Evolutionary conservation across 2,329 filamentous ascomycete genomes (phyloP).

Genomic region (Diaporthe helianthi): DNA sequence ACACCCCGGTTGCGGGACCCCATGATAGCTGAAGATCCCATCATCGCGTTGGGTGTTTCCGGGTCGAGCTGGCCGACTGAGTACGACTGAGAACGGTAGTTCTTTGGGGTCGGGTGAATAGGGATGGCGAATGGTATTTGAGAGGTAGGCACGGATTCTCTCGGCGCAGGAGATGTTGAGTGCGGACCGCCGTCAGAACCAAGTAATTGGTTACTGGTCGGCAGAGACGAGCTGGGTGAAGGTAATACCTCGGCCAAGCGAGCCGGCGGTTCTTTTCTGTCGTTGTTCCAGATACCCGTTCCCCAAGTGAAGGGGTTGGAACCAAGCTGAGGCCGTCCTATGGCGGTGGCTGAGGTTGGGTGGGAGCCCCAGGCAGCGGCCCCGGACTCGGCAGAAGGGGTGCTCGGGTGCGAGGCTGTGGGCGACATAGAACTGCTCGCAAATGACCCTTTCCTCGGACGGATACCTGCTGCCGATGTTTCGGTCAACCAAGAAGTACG

Average conservation of each 20-base stretch:
- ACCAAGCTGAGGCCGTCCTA: slow-evolving; percentile 55
- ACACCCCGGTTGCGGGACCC: slow-evolving; percentile 58
- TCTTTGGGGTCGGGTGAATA: slow-evolving; percentile 88
- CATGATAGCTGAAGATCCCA: slow-evolving; percentile 57
- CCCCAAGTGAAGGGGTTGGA: slow-evolving; percentile 71
- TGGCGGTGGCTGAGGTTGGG: slow-evolving; percentile 53
- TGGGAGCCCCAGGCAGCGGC: slow-evolving; percentile 63
- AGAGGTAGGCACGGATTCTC: slow-evolving; percentile 61
- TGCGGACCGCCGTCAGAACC: slow-evolving; percentile 52
- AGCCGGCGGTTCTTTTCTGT: slow-evolving; percentile 79
- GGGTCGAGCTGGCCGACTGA: slow-evolving; percentile 90
- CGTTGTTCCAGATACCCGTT: slow-evolving; percentile 82
- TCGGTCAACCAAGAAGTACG: slow-evolving; percentile 89
- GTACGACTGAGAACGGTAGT: slow-evolving; percentile 94
- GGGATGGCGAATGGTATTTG: slow-evolving; percentile 89
- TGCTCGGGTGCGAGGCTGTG: slow-evolving; percentile 80
- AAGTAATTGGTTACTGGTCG: slow-evolving; percentile 56
- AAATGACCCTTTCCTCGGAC: slow-evolving; percentile 78
- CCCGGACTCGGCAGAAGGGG: slow-evolving; percentile 72
- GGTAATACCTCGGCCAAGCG: slow-evolving; percentile 76
- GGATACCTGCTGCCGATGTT: slow-evolving; percentile 67
- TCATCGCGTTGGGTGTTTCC: slow-evolving; percentile 56
- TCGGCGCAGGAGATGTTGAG: slow-evolving; percentile 59
- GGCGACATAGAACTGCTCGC: slow-evolving; percentile 79
- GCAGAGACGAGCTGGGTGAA: slow-evolving; percentile 72